Base-by-base conservation (phyloP, 805 yeast genomes). In the Hanseniaspora jakobsenii region DNA sequence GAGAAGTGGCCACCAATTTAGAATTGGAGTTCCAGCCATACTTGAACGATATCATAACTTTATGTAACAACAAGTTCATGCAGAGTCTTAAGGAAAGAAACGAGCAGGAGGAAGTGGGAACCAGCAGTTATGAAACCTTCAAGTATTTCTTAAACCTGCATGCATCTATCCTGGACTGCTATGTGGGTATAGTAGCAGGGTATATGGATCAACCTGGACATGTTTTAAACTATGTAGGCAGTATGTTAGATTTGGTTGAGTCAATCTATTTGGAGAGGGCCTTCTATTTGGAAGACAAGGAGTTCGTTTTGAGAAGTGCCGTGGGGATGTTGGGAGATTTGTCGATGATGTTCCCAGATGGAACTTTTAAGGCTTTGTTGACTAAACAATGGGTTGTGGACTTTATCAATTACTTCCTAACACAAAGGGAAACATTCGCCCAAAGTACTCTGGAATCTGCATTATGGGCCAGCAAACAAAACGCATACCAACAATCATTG, bases 151-250 rank as follows among this genome's bases (percentile, higher is more conserved):
- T 74, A 49, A 70, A 67, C 38, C 75, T 91, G 37, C 77, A 79
- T 52, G 95, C 85, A 63, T 71, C 97, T 4, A 89, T 87, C n/a
- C 69, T 91, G 53, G 97, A 91, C 61, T 86, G 95, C 30, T 91
- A 85, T 59, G 94, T 87, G 28, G 98, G 98, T 50, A 78, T 91
- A 39, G 85, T 89, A 47, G 86, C 93, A 39, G 96, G 97, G n/a
- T 63, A 84, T 55, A 77, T 75, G 49, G 79, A 73, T 44, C 63
- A 67, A 16, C 85, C 95, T 14, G 73, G 73, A 31, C 71, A 75
- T 30, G 61, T 91, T 36, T 69, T 60, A 51, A 80, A 78, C 35
- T 83, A 73, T 60, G 72, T 81, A 39, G 73, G 74, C 28, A 72
- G 78, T 37, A 77, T 89, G 36, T 78, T 86, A 63, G 73, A 68